Evolutionary conservation across 2,329 filamentous ascomycete genomes (phyloP).

Genomic region (Botryotinia globosa): DNA sequence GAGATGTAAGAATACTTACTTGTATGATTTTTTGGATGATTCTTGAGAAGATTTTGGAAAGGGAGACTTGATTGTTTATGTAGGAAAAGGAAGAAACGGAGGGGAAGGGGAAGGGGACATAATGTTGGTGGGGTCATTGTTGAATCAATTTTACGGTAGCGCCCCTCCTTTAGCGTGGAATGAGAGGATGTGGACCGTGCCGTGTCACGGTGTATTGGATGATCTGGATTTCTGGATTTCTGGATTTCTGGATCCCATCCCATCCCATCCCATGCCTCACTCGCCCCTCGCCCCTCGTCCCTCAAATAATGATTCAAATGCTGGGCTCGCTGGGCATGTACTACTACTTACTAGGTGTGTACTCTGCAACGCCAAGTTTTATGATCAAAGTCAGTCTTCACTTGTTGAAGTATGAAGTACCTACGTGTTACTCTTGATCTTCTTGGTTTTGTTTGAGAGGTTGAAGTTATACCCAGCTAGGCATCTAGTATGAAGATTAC

Average conservation of each 20-base stretch:
- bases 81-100: conserved; percentile 26
- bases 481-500: not conserved
- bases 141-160: conserved; percentile 20
- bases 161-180: conserved; percentile 21
- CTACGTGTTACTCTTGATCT: not conserved
- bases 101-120: conserved; percentile 9
- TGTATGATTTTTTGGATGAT: conserved; percentile 19
- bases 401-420: not conserved
- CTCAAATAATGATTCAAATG: not conserved
- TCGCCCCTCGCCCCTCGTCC: not conserved
- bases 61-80: conserved; percentile 22
- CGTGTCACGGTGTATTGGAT: not conserved
- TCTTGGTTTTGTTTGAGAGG: not conserved
- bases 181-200: conserved; percentile 7
- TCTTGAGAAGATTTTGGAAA: conserved; percentile 18
- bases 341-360: not conserved
- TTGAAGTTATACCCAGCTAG: not conserved
- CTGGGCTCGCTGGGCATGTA: not conserved
- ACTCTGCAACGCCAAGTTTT: not conserved
- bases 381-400: not conserved
- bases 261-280: not conserved
- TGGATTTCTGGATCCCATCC: too few species aligned
- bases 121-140: conserved; percentile 25
- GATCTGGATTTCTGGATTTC: not conserved
- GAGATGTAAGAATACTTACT: conserved; percentile 26